Conservation (phyloP, 2,329 filamentous ascomycete species). For the Pochonia chlamydosporia region DNA sequence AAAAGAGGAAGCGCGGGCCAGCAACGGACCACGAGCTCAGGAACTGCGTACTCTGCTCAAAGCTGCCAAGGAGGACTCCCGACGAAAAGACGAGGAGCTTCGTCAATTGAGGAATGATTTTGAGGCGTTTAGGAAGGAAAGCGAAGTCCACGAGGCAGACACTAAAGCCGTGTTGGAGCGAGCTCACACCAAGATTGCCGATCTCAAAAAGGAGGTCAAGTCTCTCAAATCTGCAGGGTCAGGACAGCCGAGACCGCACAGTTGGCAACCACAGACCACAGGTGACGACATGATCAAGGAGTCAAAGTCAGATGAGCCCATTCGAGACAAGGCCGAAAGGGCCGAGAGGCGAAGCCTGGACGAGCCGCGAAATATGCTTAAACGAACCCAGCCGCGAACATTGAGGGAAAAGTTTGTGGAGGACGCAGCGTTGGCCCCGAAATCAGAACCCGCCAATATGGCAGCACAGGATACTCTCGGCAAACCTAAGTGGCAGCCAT, state of each 20-base stretch:
- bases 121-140: constrained; percentile 46
- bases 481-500: constrained; percentile 34
- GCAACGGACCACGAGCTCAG: constrained; percentile 26
- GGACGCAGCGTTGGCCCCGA: constrained; percentile 16
- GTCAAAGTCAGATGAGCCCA: constrained; percentile 13
- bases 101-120: constrained; percentile 45
- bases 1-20: constrained; percentile 32
- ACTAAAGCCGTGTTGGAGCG: constrained; percentile 49
- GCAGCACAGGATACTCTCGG: constrained; percentile 22
- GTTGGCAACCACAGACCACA: constrained; percentile 20
- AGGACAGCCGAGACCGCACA: constrained; percentile 19
- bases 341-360: constrained; percentile 5
- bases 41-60: constrained; percentile 37
- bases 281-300: constrained; percentile 9
- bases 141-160: constrained; percentile 48
- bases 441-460: constrained; percentile 12
- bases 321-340: neutral
- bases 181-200: constrained; percentile 51
- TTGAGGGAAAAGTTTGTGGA: constrained; percentile 30
- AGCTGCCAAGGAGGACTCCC: constrained; percentile 36
- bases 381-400: constrained; percentile 16
- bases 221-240: constrained; percentile 30
- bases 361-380: constrained; percentile 10
- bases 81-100: constrained; percentile 44
- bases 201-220: constrained; percentile 48